Conservation (phyloP, 2,329 filamentous ascomycete genomes). For the Fusarium mundagurra region DNA sequence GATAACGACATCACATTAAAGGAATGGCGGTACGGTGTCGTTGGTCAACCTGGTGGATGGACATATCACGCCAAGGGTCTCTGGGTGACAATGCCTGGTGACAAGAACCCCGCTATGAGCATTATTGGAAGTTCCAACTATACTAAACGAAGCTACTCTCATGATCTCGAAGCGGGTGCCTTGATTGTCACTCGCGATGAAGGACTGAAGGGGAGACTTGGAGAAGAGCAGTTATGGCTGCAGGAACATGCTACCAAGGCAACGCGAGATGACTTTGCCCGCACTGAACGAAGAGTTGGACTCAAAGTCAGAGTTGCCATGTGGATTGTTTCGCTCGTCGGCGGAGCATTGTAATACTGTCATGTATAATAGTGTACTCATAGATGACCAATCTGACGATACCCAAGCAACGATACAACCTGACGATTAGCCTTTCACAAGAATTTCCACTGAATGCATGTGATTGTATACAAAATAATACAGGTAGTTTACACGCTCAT, state of each 20-base stretch:
- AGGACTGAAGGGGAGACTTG: conserved; percentile 75
- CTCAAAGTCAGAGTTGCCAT: conserved; percentile 88
- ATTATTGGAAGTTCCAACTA: conserved; percentile 95
- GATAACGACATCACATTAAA: conserved; percentile 74
- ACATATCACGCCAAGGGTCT: conserved; percentile 98
- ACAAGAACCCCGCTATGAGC: conserved; percentile 76
- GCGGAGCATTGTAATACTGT: conserved; percentile 77
- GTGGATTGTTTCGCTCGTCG: conserved; percentile 89
- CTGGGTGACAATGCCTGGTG: conserved; percentile 81
- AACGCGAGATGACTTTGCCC: conserved; percentile 81
- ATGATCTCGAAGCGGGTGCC: conserved; percentile 91
- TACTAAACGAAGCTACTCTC: conserved; percentile 89
- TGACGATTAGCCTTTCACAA: background rate
- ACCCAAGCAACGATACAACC: background rate
- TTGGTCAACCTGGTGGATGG: conserved; percentile 86
- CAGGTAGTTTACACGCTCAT: conserved; percentile 42
- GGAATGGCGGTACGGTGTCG: conserved; percentile 87
- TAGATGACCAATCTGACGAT: conserved; percentile 20
- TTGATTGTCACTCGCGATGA: conserved; percentile 84
- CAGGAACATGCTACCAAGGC: conserved; percentile 77
- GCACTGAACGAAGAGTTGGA: conserved; percentile 83
- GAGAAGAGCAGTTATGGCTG: conserved; percentile 82
- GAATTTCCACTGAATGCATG: background rate
- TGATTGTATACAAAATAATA: conserved; percentile 45
- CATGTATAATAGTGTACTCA: conserved; percentile 31